Conservation (phyloP, 192 early-diverging fungal species). For the Ambispora gerdemannii region DNA sequence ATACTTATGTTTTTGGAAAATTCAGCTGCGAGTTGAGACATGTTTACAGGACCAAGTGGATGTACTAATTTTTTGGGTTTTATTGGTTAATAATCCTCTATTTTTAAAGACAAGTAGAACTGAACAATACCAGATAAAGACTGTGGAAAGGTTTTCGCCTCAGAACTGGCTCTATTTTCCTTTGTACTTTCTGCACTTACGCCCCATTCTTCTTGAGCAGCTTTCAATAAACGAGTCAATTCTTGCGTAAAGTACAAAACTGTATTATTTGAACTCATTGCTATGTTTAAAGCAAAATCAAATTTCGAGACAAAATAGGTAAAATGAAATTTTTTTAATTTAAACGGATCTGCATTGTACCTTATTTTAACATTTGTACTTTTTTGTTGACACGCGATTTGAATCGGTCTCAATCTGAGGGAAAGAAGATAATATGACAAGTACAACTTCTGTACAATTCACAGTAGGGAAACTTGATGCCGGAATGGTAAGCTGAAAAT, state of each 20-base stretch:
- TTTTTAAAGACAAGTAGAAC: background rate
- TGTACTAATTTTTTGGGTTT: background rate
- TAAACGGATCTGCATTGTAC: no score
- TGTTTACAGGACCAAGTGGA: conserved; percentile 20
- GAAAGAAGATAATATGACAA: conserved; percentile 9
- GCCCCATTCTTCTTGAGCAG: conserved; percentile 12
- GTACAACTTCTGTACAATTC: conserved; percentile 61
- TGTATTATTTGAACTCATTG: no score
- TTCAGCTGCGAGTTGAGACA: background rate
- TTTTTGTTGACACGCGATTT: no score
- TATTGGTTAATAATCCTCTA: background rate
- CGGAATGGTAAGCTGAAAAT: conserved; percentile 61
- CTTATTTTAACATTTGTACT: no score
- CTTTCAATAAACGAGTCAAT: conserved; percentile 6
- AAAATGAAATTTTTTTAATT: no score
- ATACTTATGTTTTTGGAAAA: conserved; percentile 8
- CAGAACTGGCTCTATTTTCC: background rate
- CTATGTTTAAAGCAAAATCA: no score
- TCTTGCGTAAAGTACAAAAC: background rate
- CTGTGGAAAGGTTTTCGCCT: background rate
- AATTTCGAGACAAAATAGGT: no score
- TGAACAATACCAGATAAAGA: background rate
- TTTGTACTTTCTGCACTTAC: background rate
- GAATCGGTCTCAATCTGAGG: no score
- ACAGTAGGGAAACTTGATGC: conserved; percentile 95